Evolutionary conservation across 106 monocot species (phyloP).

Genomic region (Dactylorhiza incarnata): DNA sequence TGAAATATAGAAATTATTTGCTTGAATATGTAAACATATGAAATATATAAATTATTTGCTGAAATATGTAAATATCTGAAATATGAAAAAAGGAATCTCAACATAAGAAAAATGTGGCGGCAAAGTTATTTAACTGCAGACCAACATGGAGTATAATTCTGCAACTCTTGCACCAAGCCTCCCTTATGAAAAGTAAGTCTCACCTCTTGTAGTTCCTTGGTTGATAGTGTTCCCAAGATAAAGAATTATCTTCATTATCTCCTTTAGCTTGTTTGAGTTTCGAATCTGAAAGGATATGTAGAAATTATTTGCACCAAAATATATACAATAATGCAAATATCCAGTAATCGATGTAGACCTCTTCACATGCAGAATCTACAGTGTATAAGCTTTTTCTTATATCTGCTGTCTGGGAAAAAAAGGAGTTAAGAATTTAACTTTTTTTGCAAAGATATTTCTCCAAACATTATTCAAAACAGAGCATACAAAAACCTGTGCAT

Average conservation of each 20-base stretch:
- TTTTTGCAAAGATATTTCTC: not conserved
- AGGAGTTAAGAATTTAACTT: slow-evolving; percentile 3
- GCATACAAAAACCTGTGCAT: slow-evolving; percentile 12
- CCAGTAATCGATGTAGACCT: slow-evolving; percentile 27
- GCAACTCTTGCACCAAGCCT: too few relatives aligned
- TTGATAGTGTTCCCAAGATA: slow-evolving; percentile 81
- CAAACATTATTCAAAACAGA: too few relatives aligned
- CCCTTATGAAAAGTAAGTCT: too few relatives aligned
- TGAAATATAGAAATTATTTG: too few relatives aligned
- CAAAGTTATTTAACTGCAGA: too few relatives aligned
- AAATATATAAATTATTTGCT: too few relatives aligned
- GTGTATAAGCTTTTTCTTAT: slow-evolving; percentile 52
- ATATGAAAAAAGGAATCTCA: too few relatives aligned
- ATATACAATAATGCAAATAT: not conserved
- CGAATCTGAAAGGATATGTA: slow-evolving; percentile 38
- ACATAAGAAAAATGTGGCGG: too few relatives aligned
- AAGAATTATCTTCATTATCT: slow-evolving; percentile 90
- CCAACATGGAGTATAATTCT: too few relatives aligned
- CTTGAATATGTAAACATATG: too few relatives aligned
- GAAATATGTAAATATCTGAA: too few relatives aligned
- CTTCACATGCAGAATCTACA: slow-evolving; percentile 66
- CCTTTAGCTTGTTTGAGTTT: slow-evolving; percentile 82
- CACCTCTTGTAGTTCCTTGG: slow-evolving; percentile 96
- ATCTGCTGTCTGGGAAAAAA: slow-evolving; percentile 55
- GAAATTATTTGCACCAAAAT: too few relatives aligned